These are phyloP conservation scores for Cyphellophora attinorum DNA, from an alignment of 2,329 filamentous ascomycete species.

Conservation along the genomic window DNA sequence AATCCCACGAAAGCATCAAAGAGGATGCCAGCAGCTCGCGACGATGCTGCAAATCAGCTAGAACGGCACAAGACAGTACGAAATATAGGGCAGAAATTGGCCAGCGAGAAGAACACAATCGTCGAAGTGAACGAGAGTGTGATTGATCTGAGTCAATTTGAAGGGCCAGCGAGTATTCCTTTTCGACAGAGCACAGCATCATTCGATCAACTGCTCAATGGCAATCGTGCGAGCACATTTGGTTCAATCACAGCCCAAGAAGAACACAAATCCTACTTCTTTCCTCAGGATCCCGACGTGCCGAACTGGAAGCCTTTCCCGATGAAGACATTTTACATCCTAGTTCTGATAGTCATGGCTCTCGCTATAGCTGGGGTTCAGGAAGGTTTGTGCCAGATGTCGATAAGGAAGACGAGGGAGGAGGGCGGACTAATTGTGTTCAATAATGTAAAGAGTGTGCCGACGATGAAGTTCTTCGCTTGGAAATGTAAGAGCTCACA, in stretches of 20 bases:
- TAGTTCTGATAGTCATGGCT: slow-evolving; percentile 22
- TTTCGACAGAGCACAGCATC: slow-evolving; percentile 6
- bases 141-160: slow-evolving; percentile 34
- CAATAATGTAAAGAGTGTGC: slow-evolving; percentile 20
- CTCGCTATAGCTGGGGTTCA: slow-evolving; percentile 23
- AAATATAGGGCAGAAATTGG: slow-evolving; percentile 30
- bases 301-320: slow-evolving; percentile 28
- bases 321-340: slow-evolving; percentile 23
- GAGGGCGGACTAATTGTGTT: slow-evolving; percentile 22
- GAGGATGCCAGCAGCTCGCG: background rate
- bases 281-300: slow-evolving; percentile 23
- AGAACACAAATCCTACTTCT: slow-evolving; percentile 24
- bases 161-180: slow-evolving; percentile 17
- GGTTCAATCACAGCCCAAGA: slow-evolving; percentile 16
- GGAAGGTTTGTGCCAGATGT: slow-evolving; percentile 25
- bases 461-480: slow-evolving; percentile 22
- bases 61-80: slow-evolving; percentile 19
- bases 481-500: slow-evolving; percentile 23
- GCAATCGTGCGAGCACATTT: slow-evolving; percentile 21
- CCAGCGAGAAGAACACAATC: slow-evolving; percentile 33
- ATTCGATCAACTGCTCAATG: slow-evolving; percentile 7
- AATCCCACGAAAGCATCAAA: slow-evolving; percentile 10
- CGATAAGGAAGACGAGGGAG: slow-evolving; percentile 27
- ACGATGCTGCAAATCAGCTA: slow-evolving; percentile 3
- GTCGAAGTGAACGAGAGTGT: slow-evolving; percentile 31